Base-by-base conservation (phyloP, 805 yeast genomes). In the Candida hungchunana region DNA sequence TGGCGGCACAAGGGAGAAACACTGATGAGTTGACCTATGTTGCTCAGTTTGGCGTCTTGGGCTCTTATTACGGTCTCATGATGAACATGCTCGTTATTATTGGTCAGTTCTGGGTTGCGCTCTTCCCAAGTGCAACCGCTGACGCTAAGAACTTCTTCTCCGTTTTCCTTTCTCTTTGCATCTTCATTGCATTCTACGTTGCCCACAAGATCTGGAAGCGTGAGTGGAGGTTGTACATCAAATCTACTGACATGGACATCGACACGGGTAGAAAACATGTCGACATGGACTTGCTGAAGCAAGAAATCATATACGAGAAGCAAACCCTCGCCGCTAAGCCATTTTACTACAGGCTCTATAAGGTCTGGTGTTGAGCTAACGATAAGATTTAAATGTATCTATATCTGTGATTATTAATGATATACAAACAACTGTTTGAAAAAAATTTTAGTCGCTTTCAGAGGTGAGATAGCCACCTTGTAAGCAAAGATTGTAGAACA, bases 51-150 rank as follows among this genome's bases (percentile, higher is more conserved):
- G 95, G 95, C 48, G 59, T 78, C 23, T 61, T 53, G 46, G 93
- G 93, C 32, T 79, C 94, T 1, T 58, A 53, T 40, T 72, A 71
- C 55, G 93, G 90, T 37, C 50, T 73, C 13, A 39, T 60, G 15
- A 60, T 87, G 50, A 77, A 78, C 53, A 22, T 69, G 19, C 59
- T 81, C 39, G 77, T 85, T 43, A 64, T 86, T 40, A 63, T 74
- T 39, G 84, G 87, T 19, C 88, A 83, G 62, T 82, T 86, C 67
- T 85, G 89, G 85, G 68, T 80, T 40, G 88, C 90, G 7, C 62
- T 82, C 26, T 84, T 68, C 69, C 95, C 95, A 36, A 77, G 76
- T 10, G 65, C 38, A 9, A 32, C 58, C 8, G 74, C 81, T 36
- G 65, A 62, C 53, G 82, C 83, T 6, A 48, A 58, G 25, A 59